phyloP scores from a whole-genome alignment of 768 basidiomycete genomes.

The Sporobolomyces roseus region DNA sequence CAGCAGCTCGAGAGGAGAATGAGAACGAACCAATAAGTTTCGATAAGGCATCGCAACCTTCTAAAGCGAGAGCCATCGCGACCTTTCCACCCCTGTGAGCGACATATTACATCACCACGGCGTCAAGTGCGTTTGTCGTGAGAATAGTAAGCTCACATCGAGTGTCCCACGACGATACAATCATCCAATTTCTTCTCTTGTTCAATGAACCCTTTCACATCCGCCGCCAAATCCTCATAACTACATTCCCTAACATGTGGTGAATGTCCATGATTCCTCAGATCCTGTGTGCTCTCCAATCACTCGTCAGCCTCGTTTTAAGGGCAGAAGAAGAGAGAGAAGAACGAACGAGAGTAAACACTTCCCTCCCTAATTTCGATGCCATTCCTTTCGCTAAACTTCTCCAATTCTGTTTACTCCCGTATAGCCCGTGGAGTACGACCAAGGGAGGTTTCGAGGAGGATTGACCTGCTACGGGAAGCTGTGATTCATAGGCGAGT shows the following conservation, averaged over 20 bases:
- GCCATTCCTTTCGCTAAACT: slow-evolving; percentile 72
- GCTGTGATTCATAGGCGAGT: slow-evolving; percentile 25
- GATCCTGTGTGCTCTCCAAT: slow-evolving; percentile 56
- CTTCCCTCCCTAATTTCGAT: slow-evolving; percentile 61
- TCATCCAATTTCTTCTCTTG: slow-evolving; percentile 52
- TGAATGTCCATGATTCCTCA: slow-evolving; percentile 84
- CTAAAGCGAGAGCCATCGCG: slow-evolving; percentile 66
- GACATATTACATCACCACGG: background rate
- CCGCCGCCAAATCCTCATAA: slow-evolving; percentile 73
- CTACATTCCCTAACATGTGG: slow-evolving; percentile 70
- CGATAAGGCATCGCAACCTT: slow-evolving; percentile 48
- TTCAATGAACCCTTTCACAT: slow-evolving; percentile 66
- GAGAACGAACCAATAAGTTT: slow-evolving; percentile 35
- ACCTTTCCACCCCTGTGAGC: slow-evolving; percentile 52
- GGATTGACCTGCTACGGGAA: background rate
- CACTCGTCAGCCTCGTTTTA: too few species aligned
- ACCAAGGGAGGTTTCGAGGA: slow-evolving; percentile 38
- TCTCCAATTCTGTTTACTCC: slow-evolving; percentile 80
- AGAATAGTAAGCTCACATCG: slow-evolving; percentile 61
- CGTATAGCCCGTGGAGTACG: slow-evolving; percentile 44
- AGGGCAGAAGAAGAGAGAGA: background rate
- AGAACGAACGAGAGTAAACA: slow-evolving; percentile 63
- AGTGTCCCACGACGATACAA: slow-evolving; percentile 78
- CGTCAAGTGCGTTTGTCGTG: background rate
- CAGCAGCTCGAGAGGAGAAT: slow-evolving; percentile 32